A percentile compares a stretch with the other conserved stretches of the same genome.
phyloP scores from a whole-genome alignment of 106 monocot species.

The Apostasia ramifera region DNA sequence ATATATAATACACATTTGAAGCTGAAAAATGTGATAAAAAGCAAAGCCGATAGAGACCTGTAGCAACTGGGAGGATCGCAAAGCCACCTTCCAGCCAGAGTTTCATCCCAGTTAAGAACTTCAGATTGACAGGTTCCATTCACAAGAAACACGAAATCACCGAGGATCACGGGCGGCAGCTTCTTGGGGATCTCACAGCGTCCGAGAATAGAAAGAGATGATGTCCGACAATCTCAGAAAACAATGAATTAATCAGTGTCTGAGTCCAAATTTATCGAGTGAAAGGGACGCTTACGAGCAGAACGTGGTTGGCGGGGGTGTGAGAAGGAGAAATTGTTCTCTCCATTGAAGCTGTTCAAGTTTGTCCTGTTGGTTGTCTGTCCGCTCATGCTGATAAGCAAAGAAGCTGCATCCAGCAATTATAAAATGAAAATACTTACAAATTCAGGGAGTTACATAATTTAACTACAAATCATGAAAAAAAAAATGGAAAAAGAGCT shows the following conservation, averaged over 20 bases:
- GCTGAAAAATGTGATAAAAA: too few relatives aligned
- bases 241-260: conserved; percentile 40
- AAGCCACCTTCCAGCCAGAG: too few relatives aligned
- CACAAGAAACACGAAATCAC: neutral
- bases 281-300: conserved; percentile 31
- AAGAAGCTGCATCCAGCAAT: conserved; percentile 41
- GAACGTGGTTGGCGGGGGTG: conserved; percentile 49
- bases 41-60: too few relatives aligned
- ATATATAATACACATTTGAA: too few relatives aligned
- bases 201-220: too few relatives aligned
- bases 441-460: neutral
- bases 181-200: too few relatives aligned
- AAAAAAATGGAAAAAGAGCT: too few relatives aligned
- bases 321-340: conserved; percentile 38
- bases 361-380: conserved; percentile 24
- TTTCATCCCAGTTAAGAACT: too few relatives aligned
- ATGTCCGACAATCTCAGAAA: neutral
- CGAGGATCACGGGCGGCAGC: neutral
- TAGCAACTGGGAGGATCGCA: too few relatives aligned
- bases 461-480: too few relatives aligned
- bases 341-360: conserved; percentile 18
- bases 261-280: conserved; percentile 44
- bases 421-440: neutral
- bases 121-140: neutral
- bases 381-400: conserved; percentile 49